These are phyloP conservation scores for Nidularia sp. DNA, from an alignment of 768 basidiomycete species.

Conservation along the genomic window DNA sequence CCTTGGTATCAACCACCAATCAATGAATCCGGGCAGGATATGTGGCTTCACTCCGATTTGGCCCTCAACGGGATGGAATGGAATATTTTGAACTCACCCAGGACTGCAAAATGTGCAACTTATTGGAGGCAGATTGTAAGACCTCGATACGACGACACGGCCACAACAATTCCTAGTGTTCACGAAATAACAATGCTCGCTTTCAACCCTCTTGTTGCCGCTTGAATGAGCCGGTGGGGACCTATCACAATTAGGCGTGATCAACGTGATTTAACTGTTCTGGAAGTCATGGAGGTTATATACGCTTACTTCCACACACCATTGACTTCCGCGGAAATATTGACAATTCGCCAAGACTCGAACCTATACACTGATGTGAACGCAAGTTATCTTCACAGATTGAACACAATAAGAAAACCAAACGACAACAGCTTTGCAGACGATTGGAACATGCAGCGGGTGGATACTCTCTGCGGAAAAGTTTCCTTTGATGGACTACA, in stretches of 20 bases:
- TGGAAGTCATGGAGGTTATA: constrained; percentile 28
- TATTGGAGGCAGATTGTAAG: background rate
- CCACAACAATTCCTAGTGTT: background rate
- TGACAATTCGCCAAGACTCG: background rate
- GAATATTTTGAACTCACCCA: background rate
- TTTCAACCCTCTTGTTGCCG: background rate
- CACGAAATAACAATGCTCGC: background rate
- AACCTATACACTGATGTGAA: too few species aligned
- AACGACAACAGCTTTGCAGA: too few species aligned
- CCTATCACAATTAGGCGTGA: background rate
- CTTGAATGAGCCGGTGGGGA: background rate
- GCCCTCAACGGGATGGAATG: constrained; percentile 12
- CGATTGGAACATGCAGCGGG: too few species aligned
- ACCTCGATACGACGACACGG: background rate
- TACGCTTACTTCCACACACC: constrained; percentile 26
- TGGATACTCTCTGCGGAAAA: too few species aligned
- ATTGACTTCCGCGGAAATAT: constrained; percentile 10
- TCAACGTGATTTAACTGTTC: constrained; percentile 15
- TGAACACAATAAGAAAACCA: too few species aligned
- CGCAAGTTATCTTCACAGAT: too few species aligned
- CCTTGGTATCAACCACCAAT: too few species aligned
- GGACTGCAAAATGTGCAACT: background rate
- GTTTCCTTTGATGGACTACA: too few species aligned
- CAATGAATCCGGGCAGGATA: too few species aligned
- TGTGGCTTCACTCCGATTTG: constrained; percentile 11